Percentiles rank a stretch among this genome's conserved stretches.
Conservation (phyloP, 2,329 filamentous ascomycete genomes). For the Ophiocordyceps polyrhachis-furcata region DNA sequence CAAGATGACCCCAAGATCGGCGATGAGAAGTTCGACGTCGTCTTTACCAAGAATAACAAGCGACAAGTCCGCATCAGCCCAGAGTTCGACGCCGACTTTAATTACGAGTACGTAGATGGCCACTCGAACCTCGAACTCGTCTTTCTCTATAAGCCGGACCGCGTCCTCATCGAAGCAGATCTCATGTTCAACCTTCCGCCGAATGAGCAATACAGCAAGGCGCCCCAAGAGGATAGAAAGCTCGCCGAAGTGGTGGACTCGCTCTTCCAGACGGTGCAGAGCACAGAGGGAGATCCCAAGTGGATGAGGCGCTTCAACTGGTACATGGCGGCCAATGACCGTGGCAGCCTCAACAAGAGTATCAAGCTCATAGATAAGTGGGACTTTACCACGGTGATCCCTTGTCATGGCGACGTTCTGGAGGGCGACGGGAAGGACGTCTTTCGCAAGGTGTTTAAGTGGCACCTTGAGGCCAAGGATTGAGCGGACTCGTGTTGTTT, state of each 20-base stretch:
- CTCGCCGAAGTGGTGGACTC: conserved; percentile 19
- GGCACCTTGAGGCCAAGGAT: conserved; percentile 44
- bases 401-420: conserved; percentile 85
- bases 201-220: conserved; percentile 67
- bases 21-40: conserved; percentile 40
- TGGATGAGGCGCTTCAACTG: conserved; percentile 69
- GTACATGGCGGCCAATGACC: conserved; percentile 50
- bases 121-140: conserved; percentile 77
- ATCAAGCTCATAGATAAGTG: conserved; percentile 51
- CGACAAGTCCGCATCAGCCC: conserved; percentile 36
- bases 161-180: conserved; percentile 73
- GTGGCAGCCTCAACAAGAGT: conserved; percentile 50
- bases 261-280: conserved; percentile 35
- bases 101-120: conserved; percentile 63
- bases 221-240: conserved; percentile 18
- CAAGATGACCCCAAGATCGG: conserved; percentile 25
- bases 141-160: conserved; percentile 63
- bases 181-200: conserved; percentile 82
- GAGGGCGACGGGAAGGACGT: conserved; percentile 53
- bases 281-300: conserved; percentile 43
- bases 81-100: conserved; percentile 78
- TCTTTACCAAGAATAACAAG: conserved; percentile 44
- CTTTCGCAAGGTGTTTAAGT: conserved; percentile 63
- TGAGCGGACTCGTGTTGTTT: background rate
- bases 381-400: conserved; percentile 74